These are phyloP conservation scores for Serendipita indica DNA, from an alignment of 768 basidiomycete genomes.

Conservation along the genomic window DNA sequence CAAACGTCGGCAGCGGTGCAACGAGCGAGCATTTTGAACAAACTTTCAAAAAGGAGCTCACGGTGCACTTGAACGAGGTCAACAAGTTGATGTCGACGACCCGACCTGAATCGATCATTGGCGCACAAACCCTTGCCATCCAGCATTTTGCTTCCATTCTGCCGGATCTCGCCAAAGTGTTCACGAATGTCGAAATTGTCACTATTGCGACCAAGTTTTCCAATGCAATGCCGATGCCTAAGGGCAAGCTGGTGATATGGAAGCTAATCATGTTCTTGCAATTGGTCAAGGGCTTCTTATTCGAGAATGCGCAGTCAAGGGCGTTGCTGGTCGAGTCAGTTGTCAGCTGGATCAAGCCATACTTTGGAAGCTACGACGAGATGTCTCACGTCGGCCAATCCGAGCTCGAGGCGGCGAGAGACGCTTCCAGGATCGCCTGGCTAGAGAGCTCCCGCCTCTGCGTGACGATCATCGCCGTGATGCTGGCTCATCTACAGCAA, in stretches of 20 bases:
- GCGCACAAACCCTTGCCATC: slow-evolving; percentile 86
- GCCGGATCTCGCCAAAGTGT: slow-evolving; percentile 73
- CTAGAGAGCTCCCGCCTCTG: slow-evolving; percentile 81
- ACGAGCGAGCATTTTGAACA: slow-evolving; percentile 77
- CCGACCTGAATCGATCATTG: slow-evolving; percentile 75
- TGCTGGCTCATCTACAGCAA: slow-evolving; percentile 80
- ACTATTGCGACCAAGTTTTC: slow-evolving; percentile 68
- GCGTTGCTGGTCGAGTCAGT: slow-evolving; percentile 72
- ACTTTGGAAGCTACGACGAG: slow-evolving; percentile 87
- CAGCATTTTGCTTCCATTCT: slow-evolving; percentile 88
- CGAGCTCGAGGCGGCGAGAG: slow-evolving; percentile 51
- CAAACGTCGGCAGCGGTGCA: slow-evolving; percentile 62
- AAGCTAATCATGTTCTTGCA: slow-evolving; percentile 90
- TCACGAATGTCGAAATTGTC: slow-evolving; percentile 68
- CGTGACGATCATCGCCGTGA: slow-evolving; percentile 74
- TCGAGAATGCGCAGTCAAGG: slow-evolving; percentile 68
- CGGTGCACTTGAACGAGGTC: slow-evolving; percentile 59
- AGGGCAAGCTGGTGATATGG: slow-evolving; percentile 83
- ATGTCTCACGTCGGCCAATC: slow-evolving; percentile 40
- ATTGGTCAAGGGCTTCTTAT: slow-evolving; percentile 75
- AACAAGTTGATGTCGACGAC: slow-evolving; percentile 78
- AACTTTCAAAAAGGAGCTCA: slow-evolving; percentile 71
- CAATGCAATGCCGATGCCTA: slow-evolving; percentile 58
- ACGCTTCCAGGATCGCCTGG: slow-evolving; percentile 73
- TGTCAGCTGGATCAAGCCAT: slow-evolving; percentile 87